Evolutionary conservation across 1,284 basidiomycete genomes (phyloP), one percentile per base, ranked within the genome.

Genomic region (Wolfiporia cocos): DNA sequence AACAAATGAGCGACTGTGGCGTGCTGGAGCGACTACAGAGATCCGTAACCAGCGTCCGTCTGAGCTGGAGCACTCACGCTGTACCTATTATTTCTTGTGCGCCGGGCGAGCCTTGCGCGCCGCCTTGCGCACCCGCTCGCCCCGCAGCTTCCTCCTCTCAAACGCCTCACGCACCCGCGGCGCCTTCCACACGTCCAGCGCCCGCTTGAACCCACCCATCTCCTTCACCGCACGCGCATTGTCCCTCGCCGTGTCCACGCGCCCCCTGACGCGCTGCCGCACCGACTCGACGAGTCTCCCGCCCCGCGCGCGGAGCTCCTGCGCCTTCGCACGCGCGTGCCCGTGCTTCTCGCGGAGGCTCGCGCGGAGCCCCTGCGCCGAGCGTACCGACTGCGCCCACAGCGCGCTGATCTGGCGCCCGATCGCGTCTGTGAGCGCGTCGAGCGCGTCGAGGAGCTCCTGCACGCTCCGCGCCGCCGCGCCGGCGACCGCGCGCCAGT

Each of bases 361-460:
- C 22, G 74, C 71, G 29, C 71, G 66, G 6, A 81, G 52, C 17
- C 65, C 61, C 41, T 66, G 64, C 15, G 69, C 69, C 32, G 68
- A 67, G 34, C 64, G 65, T 54, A 67, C 68, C 12, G 74, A 76
- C 34, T 76, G 68, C 43, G 68, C 63, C 37, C 41, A 58, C 26
- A 37, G 56, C 42, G 47, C 46, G 44, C 47, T 48, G 4, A 61
- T 67, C 50, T 71, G 69, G 30, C 53, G 57, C 26, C 54, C 54
- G 42, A 86, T 73, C 24, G 71, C 71, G 17, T 62, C 60, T 43
- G 70, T 63, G 29, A 86, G 68, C 1, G 72, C 76, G 49, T 86
- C 81, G 19, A 85, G 64, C 2, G 78, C 80, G 26, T 76, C 72
- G 31, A 77, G 54, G 24, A 82, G 65, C 51, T 83, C 81, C 39